Conservation (phyloP, 768 basidiomycete genomes). For the Mycena chlorophos region DNA sequence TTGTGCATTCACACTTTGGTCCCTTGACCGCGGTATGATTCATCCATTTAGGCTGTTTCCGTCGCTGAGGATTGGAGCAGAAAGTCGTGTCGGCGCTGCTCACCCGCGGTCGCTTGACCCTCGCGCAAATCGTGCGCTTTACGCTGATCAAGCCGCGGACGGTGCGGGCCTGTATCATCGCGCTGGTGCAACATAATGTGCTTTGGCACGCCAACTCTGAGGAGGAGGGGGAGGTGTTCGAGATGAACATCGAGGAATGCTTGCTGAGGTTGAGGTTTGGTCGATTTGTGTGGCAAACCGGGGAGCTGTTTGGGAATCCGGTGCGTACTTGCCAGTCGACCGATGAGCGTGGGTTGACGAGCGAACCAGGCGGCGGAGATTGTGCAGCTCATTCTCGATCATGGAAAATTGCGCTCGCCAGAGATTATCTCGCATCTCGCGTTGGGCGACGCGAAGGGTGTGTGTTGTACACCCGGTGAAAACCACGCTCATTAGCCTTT, state of each 20-base stretch:
- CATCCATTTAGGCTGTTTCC: not conserved
- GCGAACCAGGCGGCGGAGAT: conserved; percentile 71
- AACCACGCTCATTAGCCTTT: conserved; percentile 11
- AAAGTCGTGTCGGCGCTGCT: conserved; percentile 72
- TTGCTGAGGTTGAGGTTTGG: conserved; percentile 82
- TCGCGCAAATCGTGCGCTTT: conserved; percentile 67
- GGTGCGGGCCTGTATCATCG: conserved; percentile 68
- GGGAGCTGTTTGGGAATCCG: conserved; percentile 64
- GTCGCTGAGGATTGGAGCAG: conserved; percentile 40
- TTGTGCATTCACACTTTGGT: conserved; percentile 55
- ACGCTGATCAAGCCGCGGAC: conserved; percentile 67
- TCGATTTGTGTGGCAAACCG: conserved; percentile 73
- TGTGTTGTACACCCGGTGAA: conserved; percentile 15
- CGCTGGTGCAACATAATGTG: conserved; percentile 89
- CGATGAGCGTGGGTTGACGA: not conserved
- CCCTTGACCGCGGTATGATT: conserved; percentile 42
- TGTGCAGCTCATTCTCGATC: conserved; percentile 72
- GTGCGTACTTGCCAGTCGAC: conserved; percentile 45
- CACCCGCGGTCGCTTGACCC: conserved; percentile 79
- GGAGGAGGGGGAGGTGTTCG: conserved; percentile 73
- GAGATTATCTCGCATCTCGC: conserved; percentile 62
- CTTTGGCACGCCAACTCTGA: conserved; percentile 80
- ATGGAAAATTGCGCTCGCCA: conserved; percentile 80
- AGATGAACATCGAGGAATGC: conserved; percentile 83
- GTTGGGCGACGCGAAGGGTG: conserved; percentile 60